Conservation (phyloP, 2,329 filamentous ascomycete species). For the Colletotrichum agaves region DNA sequence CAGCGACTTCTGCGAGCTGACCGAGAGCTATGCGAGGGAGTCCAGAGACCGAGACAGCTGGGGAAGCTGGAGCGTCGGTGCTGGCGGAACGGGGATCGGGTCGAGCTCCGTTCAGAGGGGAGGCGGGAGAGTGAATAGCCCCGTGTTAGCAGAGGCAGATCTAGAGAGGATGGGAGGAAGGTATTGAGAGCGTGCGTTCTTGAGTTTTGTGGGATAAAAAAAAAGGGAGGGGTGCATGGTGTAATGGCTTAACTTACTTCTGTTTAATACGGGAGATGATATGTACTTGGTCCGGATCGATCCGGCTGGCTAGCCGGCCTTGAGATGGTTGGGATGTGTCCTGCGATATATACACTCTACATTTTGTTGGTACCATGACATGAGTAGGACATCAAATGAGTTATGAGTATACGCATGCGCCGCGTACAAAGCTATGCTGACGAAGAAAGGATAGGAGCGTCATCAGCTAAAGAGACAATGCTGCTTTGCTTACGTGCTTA, state of each 20-base stretch:
- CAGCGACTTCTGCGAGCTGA: conserved; percentile 45
- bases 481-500: no score
- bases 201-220: neutral
- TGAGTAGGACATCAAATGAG: no score
- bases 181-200: conserved; percentile 32
- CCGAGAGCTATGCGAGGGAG: conserved; percentile 46
- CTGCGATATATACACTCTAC: neutral
- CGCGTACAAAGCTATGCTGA: no score
- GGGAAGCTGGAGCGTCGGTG: conserved; percentile 46
- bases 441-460: no score
- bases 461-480: no score
- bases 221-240: neutral
- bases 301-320: neutral
- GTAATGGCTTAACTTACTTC: no score
- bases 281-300: neutral
- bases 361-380: no score
- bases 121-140: conserved; percentile 37
- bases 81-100: conserved; percentile 2
- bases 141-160: conserved; percentile 42
- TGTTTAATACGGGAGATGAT: neutral
- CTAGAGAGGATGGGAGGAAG: conserved; percentile 44
- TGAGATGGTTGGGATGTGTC: neutral
- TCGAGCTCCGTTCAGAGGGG: conserved; percentile 21
- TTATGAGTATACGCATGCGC: no score
- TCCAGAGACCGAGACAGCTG: conserved; percentile 47